Evolutionary conservation across 345 rosid species (phyloP).

Genomic region (Diplotaxis tenuifolia): DNA sequence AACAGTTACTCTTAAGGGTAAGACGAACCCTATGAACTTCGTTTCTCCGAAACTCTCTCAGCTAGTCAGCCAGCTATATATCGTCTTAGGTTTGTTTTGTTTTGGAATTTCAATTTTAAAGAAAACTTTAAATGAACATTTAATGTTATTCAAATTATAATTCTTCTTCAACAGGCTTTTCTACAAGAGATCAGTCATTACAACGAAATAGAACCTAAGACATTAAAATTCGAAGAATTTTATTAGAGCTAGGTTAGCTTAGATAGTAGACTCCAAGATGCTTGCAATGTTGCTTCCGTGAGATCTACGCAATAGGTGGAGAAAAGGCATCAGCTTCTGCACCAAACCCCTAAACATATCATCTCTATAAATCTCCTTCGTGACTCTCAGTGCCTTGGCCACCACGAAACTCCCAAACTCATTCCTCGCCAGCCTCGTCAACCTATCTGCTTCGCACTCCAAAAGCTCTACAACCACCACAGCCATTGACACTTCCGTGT

Average conservation of each 20-base stretch:
- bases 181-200: background rate
- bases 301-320: background rate
- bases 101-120: background rate
- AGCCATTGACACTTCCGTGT: background rate
- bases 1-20: background rate
- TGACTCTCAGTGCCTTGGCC: background rate
- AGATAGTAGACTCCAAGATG: background rate
- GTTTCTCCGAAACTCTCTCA: background rate
- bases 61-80: too few relatives aligned
- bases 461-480: background rate
- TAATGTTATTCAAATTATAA: background rate
- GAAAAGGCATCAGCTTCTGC: background rate
- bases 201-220: background rate
- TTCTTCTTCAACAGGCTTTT: background rate
- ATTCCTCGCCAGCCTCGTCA: slow-evolving; percentile 3
- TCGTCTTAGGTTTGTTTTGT: background rate
- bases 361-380: background rate
- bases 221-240: background rate
- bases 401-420: slow-evolving; percentile 6
- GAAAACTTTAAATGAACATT: background rate
- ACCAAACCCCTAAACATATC: background rate
- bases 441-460: background rate
- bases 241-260: background rate
- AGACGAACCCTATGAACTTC: background rate
- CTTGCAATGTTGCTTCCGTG: background rate